phyloP scores from a whole-genome alignment of 2,329 filamentous ascomycete species.

The Colletotrichum graminicola region DNA sequence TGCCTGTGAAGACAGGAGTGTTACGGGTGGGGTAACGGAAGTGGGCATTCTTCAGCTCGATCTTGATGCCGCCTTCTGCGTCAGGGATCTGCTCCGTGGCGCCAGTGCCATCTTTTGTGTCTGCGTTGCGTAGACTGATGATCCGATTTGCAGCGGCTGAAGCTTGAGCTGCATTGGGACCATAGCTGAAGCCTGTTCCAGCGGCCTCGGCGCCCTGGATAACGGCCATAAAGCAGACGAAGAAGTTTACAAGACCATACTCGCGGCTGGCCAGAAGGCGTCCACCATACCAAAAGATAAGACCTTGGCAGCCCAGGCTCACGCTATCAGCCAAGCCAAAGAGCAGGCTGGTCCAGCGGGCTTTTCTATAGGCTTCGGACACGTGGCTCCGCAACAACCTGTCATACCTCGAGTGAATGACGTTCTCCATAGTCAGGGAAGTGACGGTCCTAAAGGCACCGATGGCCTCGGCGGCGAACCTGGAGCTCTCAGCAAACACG shows the following conservation, averaged over 20 bases:
- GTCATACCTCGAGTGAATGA: slow-evolving; percentile 72
- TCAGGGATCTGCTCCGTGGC: slow-evolving; percentile 56
- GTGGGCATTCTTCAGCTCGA: slow-evolving; percentile 68
- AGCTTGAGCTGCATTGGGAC: slow-evolving; percentile 72
- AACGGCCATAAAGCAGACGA: slow-evolving; percentile 73
- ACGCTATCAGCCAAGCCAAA: slow-evolving; percentile 79
- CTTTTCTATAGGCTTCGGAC: slow-evolving; percentile 68
- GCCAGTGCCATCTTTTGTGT: slow-evolving; percentile 51
- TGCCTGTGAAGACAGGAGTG: slow-evolving; percentile 67
- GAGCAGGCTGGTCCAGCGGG: slow-evolving; percentile 71
- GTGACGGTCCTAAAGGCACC: slow-evolving; percentile 80
- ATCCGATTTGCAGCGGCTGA: slow-evolving; percentile 72
- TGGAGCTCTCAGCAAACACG: slow-evolving; percentile 78
- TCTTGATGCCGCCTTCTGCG: slow-evolving; percentile 63
- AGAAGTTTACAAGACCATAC: slow-evolving; percentile 60
- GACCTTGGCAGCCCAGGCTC: slow-evolving; percentile 71
- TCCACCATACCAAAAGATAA: slow-evolving; percentile 76
- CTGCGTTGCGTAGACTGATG: slow-evolving; percentile 61
- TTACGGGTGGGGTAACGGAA: slow-evolving; percentile 72
- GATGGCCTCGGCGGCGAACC: slow-evolving; percentile 81
- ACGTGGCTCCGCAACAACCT: slow-evolving; percentile 71
- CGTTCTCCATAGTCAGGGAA: slow-evolving; percentile 77
- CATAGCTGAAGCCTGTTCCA: slow-evolving; percentile 76
- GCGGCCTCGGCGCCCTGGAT: slow-evolving; percentile 76
- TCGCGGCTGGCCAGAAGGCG: slow-evolving; percentile 67